Evolutionary conservation across 1,139 yeast genomes (phyloP).

Genomic region (Kodamaea alishanica): DNA sequence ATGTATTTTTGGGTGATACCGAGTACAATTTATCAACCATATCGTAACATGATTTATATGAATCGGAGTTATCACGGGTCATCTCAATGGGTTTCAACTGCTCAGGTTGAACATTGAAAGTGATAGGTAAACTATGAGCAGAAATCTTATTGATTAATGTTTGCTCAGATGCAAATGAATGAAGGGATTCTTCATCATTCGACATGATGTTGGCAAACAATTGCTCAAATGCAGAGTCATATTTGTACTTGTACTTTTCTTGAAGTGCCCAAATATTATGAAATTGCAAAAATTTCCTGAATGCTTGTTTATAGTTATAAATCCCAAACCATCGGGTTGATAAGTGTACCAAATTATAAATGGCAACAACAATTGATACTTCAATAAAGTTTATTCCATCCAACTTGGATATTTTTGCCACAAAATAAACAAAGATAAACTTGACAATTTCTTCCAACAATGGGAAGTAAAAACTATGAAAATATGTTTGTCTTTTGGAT

Average conservation of each 20-base stretch:
- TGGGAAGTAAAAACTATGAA: slow-evolving; percentile 15
- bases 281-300: slow-evolving; percentile 13
- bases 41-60: slow-evolving; percentile 23
- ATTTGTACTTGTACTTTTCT: slow-evolving; percentile 9
- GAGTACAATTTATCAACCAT: slow-evolving; percentile 38
- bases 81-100: neutral
- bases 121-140: slow-evolving; percentile 9
- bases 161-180: slow-evolving; percentile 12
- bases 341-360: slow-evolving; percentile 8
- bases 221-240: slow-evolving; percentile 6
- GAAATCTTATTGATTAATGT: slow-evolving; percentile 11
- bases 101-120: slow-evolving; percentile 7
- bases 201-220: slow-evolving; percentile 12
- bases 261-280: slow-evolving; percentile 17
- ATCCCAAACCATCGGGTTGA: slow-evolving; percentile 3
- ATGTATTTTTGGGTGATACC: slow-evolving; percentile 41
- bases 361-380: slow-evolving; percentile 11
- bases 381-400: slow-evolving; percentile 11
- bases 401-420: slow-evolving; percentile 3
- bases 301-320: slow-evolving; percentile 10
- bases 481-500: slow-evolving; percentile 4
- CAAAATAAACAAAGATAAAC: slow-evolving; percentile 9
- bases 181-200: slow-evolving; percentile 8
- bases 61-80: neutral
- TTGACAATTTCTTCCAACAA: slow-evolving; percentile 12